phyloP scores from a whole-genome alignment of 257 asterid genomes.

The Nicotiana sylvestris region DNA sequence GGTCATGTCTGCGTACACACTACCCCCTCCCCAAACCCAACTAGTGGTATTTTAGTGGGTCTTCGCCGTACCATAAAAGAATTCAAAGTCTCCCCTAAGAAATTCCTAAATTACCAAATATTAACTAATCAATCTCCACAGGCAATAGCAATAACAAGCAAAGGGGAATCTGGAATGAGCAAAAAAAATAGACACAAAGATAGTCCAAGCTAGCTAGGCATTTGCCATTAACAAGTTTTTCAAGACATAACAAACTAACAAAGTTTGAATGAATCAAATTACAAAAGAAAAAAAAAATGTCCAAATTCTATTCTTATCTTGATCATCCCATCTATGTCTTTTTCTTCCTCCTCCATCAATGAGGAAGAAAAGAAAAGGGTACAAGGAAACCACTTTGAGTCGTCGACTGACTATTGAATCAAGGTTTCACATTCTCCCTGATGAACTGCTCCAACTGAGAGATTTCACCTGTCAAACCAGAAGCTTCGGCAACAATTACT shows the following conservation, averaged over 20 bases:
- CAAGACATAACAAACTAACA: neutral
- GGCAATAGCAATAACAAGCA: neutral
- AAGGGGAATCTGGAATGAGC: neutral
- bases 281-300: neutral
- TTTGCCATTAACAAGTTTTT: neutral
- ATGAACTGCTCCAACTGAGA: conserved; percentile 67
- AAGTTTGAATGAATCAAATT: neutral
- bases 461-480: conserved; percentile 61
- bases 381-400: neutral
- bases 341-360: neutral
- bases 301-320: neutral
- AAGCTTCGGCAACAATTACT: conserved; percentile 62
- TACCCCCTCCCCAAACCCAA: too few species aligned
- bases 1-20: too few species aligned
- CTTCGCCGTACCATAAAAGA: neutral
- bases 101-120: neutral
- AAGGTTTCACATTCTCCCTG: conserved; percentile 53
- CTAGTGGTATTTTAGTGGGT: too few species aligned
- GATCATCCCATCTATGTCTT: neutral
- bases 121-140: neutral
- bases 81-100: neutral
- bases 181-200: neutral
- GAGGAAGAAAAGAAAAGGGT: neutral
- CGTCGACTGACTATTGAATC: neutral
- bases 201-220: neutral